Percentiles rank a stretch among this genome's conserved stretches.
phyloP scores from a whole-genome alignment of 192 early-diverging fungal species.

The Lobosporangium transversale region DNA sequence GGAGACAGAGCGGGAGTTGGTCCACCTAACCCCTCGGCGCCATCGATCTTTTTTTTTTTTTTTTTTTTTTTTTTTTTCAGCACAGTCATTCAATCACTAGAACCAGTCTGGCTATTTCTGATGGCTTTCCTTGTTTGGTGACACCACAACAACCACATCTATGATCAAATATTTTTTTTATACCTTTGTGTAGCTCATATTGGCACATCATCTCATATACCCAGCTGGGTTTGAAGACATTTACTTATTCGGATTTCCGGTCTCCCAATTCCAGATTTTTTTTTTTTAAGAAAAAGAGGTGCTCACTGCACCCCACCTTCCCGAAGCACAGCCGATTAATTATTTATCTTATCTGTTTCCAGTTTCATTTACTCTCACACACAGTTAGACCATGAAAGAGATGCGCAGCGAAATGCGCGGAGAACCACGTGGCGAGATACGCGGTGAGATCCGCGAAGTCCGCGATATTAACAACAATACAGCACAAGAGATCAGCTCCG shows the following conservation, averaged over 20 bases:
- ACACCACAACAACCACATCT: not conserved
- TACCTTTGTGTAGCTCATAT: too few relatives aligned
- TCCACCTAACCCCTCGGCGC: too few relatives aligned
- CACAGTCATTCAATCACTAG: not conserved
- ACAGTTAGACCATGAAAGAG: too few relatives aligned
- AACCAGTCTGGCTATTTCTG: not conserved
- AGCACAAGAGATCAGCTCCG: conserved; percentile 47
- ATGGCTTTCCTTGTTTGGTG: not conserved
- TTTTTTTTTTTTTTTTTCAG: conserved; percentile 10
- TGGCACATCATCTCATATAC: not conserved
- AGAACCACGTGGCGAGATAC: conserved; percentile 16
- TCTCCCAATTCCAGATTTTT: not conserved
- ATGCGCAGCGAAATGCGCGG: conserved; percentile 26
- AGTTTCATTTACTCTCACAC: too few relatives aligned
- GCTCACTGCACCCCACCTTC: too few relatives aligned
- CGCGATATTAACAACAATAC: conserved; percentile 46
- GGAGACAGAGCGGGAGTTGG: not conserved
- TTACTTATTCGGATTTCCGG: too few relatives aligned
- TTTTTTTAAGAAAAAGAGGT: not conserved
- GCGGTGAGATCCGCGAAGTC: conserved; percentile 15
- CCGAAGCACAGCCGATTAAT: too few relatives aligned
- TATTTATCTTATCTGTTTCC: too few relatives aligned
- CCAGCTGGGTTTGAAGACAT: too few relatives aligned
- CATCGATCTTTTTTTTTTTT: not conserved
- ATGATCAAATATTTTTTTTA: too few relatives aligned